Percentiles rank a stretch among this genome's conserved stretches.
These are phyloP conservation scores for Suillus placidus DNA, from an alignment of 768 basidiomycete genomes.

Conservation along the genomic window DNA sequence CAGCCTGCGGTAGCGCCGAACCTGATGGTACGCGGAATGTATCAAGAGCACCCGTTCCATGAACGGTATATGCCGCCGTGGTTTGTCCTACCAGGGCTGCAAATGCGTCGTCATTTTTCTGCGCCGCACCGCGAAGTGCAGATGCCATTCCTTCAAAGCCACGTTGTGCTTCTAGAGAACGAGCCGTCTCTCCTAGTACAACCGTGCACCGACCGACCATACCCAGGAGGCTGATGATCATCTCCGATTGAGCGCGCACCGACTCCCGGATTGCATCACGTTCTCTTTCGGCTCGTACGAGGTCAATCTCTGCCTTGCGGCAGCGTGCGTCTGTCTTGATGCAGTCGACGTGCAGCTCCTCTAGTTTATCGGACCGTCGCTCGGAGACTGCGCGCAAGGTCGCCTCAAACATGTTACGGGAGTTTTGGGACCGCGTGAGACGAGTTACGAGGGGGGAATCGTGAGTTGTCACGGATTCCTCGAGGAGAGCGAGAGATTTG, in stretches of 20 bases:
- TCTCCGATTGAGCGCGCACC: constrained; percentile 63
- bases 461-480: constrained; percentile 66
- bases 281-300: constrained; percentile 64
- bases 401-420: constrained; percentile 81
- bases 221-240: constrained; percentile 73
- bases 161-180: constrained; percentile 42
- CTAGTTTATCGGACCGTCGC: constrained; percentile 75
- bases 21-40: constrained; percentile 50
- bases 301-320: constrained; percentile 73
- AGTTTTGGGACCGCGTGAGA: constrained; percentile 71
- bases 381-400: constrained; percentile 84
- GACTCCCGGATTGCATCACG: constrained; percentile 64
- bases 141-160: constrained; percentile 48
- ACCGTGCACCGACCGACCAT: constrained; percentile 81
- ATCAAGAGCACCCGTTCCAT: constrained; percentile 42
- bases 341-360: constrained; percentile 68
- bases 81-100: constrained; percentile 67
- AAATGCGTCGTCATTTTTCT: constrained; percentile 73
- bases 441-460: constrained; percentile 60
- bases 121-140: constrained; percentile 56
- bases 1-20: constrained; percentile 49
- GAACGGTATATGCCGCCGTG: constrained; percentile 57
- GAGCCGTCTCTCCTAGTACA: constrained; percentile 61
- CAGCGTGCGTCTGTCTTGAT: constrained; percentile 70
- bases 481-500: constrained; percentile 64